Conservation (phyloP, 805 yeast species). For the Candida chilensis region DNA sequence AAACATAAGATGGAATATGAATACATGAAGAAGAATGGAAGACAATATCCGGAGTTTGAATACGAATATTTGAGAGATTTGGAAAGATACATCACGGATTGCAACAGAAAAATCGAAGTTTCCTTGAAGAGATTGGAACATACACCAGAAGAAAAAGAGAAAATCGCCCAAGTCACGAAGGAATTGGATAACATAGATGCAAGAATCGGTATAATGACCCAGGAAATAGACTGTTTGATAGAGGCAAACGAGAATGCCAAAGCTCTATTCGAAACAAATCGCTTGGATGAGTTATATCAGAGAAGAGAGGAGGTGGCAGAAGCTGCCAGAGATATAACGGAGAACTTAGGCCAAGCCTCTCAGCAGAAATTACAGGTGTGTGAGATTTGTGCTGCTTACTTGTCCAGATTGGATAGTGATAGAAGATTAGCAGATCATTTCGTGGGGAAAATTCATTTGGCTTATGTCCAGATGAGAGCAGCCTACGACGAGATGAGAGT, state of each 20-base stretch:
- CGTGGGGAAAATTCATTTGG: constrained; percentile 78
- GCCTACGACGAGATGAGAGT: constrained; percentile 31
- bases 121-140: constrained; percentile 62
- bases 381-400: constrained; percentile 80
- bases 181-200: constrained; percentile 56
- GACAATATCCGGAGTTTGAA: constrained; percentile 37
- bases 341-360: constrained; percentile 73
- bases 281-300: constrained; percentile 30
- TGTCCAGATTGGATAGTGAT: constrained; percentile 81
- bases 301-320: constrained; percentile 46
- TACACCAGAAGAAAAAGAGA: constrained; percentile 65
- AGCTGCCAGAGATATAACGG: constrained; percentile 51
- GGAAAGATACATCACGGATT: constrained; percentile 51
- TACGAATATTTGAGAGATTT: constrained; percentile 38
- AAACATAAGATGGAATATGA: constrained; percentile 68
- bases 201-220: constrained; percentile 54
- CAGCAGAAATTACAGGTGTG: constrained; percentile 91
- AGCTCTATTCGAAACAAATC: constrained; percentile 39
- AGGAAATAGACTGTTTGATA: constrained; percentile 51
- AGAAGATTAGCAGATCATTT: constrained; percentile 85
- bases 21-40: constrained; percentile 25
- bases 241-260: constrained; percentile 39
- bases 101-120: constrained; percentile 52
- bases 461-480: constrained; percentile 68
- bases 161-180: constrained; percentile 41